Evolutionary conservation across 2,329 filamentous ascomycete genomes (phyloP).

Genomic region (Harringtonia lauricola): DNA sequence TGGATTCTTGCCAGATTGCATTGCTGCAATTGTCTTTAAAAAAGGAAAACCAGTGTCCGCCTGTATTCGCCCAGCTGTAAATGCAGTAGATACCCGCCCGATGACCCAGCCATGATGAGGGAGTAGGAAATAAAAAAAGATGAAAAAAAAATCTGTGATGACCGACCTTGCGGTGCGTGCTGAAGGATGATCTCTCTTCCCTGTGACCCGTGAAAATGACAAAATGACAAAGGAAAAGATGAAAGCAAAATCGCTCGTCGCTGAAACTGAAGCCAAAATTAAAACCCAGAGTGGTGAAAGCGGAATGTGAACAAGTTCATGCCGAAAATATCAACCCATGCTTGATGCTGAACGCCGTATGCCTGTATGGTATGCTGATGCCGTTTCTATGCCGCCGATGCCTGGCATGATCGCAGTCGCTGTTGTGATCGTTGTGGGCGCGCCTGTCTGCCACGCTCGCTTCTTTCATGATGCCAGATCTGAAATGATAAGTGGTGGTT

Average conservation of each 20-base stretch:
- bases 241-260: slow-evolving; percentile 26
- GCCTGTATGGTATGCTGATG: slow-evolving; percentile 6
- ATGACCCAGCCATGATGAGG: slow-evolving; percentile 44
- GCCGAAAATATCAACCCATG: slow-evolving; percentile 5
- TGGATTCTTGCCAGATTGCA: slow-evolving; percentile 10
- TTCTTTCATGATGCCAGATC: slow-evolving; percentile 13
- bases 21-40: slow-evolving; percentile 13
- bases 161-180: slow-evolving; percentile 38
- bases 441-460: slow-evolving; percentile 9
- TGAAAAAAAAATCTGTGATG: slow-evolving; percentile 23
- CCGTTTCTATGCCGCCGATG: background rate
- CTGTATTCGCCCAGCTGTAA: slow-evolving; percentile 38
- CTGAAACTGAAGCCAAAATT: slow-evolving; percentile 15
- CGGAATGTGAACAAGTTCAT: slow-evolving; percentile 1
- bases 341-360: slow-evolving; percentile 20
- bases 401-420: background rate
- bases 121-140: slow-evolving; percentile 19
- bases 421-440: slow-evolving; percentile 3
- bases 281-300: slow-evolving; percentile 10
- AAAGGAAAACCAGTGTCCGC: slow-evolving; percentile 27
- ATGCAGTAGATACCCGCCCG: slow-evolving; percentile 42
- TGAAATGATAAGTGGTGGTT: slow-evolving; percentile 2
- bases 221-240: slow-evolving; percentile 20
- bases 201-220: slow-evolving; percentile 24
- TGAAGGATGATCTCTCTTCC: slow-evolving; percentile 15